Base-by-base conservation (phyloP, 2,329 filamentous ascomycete genomes). In the Ceratocystis harringtonii region DNA sequence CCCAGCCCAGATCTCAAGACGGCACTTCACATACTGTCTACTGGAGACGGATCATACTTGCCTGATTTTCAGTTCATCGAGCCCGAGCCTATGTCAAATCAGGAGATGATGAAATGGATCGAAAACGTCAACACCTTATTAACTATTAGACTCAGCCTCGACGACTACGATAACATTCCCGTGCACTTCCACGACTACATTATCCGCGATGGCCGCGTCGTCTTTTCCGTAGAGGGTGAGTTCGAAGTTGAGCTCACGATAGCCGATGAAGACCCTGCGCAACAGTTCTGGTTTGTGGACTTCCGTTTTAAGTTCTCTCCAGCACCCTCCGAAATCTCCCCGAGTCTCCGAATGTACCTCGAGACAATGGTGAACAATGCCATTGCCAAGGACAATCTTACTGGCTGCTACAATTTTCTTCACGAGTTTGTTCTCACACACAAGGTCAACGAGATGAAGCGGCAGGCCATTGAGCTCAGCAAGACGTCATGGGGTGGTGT, bases 191-290 rank as follows among this genome's bases (percentile, higher is more conserved):
- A 81, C 70, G 81, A 88, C 68, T 97, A 91, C 76, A 81, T 80
- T 4, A 88, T 99, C 68, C 81, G 82, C 63, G 88, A 90, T 63
- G 94, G 95, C n/a, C 85, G 92, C 61, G 92, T 89, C 5, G 97
- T 91, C 0, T 99, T 99, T 74, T 82, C 79, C 60, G 88, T 97
- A 1, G 78, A 83, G 2, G 83, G 84, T 64, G 92, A 97, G 73
- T 96, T 96, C 71, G 92, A 97, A 73, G 84, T 97, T 22, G 94
- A 97, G 72, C 81, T 99, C 63, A 92, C 91, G 0, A 88, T 97
- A 68, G 90, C 89, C 19, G 88, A 92, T 70, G 92, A 97, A 72
- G 87, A 94, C 69, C 83, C 86, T 19, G 79, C 85, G 41, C 87
- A 88, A 64, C 92, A 95, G 71, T 95, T 95, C 72, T 96, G 88